Evolutionary conservation across 805 yeast species (phyloP).

Genomic region (Sungouiozyma ichnusensis): DNA sequence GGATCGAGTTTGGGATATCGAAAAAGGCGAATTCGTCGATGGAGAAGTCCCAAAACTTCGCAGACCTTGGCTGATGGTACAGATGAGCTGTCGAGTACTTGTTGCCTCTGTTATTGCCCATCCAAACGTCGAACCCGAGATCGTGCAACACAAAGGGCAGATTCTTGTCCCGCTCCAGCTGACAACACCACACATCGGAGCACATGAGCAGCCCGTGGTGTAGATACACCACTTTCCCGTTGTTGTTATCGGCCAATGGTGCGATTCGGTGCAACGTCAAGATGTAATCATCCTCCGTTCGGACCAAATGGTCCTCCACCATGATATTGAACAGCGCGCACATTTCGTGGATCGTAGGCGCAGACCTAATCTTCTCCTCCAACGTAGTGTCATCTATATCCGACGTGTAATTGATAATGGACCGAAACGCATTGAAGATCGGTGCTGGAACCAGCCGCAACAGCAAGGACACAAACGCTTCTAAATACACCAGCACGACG

Average conservation of each 20-base stretch:
- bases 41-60: slow-evolving; percentile 76
- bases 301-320: slow-evolving; percentile 66
- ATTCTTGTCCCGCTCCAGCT: slow-evolving; percentile 36
- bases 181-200: slow-evolving; percentile 70
- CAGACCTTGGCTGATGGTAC: slow-evolving; percentile 31
- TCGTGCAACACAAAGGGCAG: slow-evolving; percentile 72
- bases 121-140: slow-evolving; percentile 86
- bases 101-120: slow-evolving; percentile 88
- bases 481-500: slow-evolving; percentile 40
- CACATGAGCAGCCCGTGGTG: slow-evolving; percentile 91
- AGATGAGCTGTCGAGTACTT: slow-evolving; percentile 81
- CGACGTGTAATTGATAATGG: slow-evolving; percentile 13
- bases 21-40: slow-evolving; percentile 85
- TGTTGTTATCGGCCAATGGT: slow-evolving; percentile 24
- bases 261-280: slow-evolving; percentile 65
- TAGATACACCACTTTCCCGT: slow-evolving; percentile 54
- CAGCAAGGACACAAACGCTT: slow-evolving; percentile 35
- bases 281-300: slow-evolving; percentile 67
- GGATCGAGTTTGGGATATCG: slow-evolving; percentile 79
- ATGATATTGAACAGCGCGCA: slow-evolving; percentile 58
- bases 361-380: slow-evolving; percentile 20
- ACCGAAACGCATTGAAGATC: slow-evolving; percentile 31
- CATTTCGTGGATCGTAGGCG: slow-evolving; percentile 52
- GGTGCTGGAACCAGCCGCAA: slow-evolving; percentile 37
- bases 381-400: slow-evolving; percentile 12